Conservation (phyloP, 148 eudicot species). For the Tetragonia tetragonoides region DNA sequence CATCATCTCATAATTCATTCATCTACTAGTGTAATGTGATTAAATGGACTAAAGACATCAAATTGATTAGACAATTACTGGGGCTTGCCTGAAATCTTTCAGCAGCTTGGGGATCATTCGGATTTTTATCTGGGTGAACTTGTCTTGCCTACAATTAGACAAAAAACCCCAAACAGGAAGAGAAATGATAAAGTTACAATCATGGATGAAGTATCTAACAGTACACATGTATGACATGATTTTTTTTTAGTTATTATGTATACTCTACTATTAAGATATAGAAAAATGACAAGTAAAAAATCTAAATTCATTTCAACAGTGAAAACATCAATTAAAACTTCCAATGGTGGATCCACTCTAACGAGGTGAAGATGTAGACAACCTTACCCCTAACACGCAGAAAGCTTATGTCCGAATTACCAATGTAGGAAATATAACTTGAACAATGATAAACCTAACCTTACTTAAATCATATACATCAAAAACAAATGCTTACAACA, state of each 20-base stretch:
- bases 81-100: conserved; percentile 85
- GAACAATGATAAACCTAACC: background rate
- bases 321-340: too few species aligned
- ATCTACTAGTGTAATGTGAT: background rate
- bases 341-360: too few species aligned
- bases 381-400: too few species aligned
- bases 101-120: conserved; percentile 86
- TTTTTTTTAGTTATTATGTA: background rate
- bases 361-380: too few species aligned
- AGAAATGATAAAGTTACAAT: background rate
- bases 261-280: background rate
- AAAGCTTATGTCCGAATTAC: too few species aligned
- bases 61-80: background rate
- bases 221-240: too few species aligned
- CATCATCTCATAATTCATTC: background rate
- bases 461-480: background rate
- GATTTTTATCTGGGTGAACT: conserved; percentile 94
- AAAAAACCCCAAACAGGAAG: background rate
- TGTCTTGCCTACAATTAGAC: conserved; percentile 59
- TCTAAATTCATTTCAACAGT: too few species aligned
- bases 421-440: background rate
- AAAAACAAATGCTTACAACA: background rate
- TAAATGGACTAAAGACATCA: background rate
- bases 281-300: background rate
- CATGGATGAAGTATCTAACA: background rate